A percentile compares a stretch with the other conserved stretches of the same genome.
Evolutionary conservation across 305 asterid species (phyloP).

Genomic region (Fraxinus greggii): DNA sequence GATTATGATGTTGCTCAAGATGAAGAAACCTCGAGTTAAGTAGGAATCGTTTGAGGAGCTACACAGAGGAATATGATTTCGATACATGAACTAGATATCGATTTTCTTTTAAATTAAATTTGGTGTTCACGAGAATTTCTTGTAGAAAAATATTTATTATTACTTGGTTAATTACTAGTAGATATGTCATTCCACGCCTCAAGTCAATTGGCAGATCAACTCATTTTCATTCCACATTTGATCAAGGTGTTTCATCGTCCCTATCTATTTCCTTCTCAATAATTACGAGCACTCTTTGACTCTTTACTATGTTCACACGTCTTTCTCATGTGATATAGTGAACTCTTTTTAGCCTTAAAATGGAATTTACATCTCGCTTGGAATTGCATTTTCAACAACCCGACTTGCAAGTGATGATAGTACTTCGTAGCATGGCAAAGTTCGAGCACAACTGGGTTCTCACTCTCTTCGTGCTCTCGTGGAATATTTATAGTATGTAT

Average conservation of each 20-base stretch:
- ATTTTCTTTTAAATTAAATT: background rate
- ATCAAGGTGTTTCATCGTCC: background rate
- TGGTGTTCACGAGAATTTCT: background rate
- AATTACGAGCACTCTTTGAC: background rate
- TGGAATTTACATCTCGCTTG: background rate
- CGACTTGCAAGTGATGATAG: background rate
- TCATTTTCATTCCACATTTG: background rate
- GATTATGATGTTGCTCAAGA: background rate
- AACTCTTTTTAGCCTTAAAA: background rate
- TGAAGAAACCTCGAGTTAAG: background rate
- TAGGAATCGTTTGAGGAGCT: background rate
- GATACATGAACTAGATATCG: background rate
- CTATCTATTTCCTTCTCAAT: background rate
- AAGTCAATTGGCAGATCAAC: background rate
- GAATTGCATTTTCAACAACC: background rate
- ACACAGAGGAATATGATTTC: background rate
- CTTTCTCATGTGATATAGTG: background rate
- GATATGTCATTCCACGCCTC: background rate
- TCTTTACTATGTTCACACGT: background rate
- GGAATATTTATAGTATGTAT: background rate
- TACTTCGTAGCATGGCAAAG: background rate
- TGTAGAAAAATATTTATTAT: background rate
- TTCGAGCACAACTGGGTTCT: background rate
- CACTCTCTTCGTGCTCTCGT: background rate
- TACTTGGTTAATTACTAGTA: background rate